Percentiles rank a stretch among this genome's conserved stretches.
These are phyloP conservation scores for Micractinium sp. DNA, from an alignment of 139 green algal genomes.

Conservation along the genomic window DNA sequence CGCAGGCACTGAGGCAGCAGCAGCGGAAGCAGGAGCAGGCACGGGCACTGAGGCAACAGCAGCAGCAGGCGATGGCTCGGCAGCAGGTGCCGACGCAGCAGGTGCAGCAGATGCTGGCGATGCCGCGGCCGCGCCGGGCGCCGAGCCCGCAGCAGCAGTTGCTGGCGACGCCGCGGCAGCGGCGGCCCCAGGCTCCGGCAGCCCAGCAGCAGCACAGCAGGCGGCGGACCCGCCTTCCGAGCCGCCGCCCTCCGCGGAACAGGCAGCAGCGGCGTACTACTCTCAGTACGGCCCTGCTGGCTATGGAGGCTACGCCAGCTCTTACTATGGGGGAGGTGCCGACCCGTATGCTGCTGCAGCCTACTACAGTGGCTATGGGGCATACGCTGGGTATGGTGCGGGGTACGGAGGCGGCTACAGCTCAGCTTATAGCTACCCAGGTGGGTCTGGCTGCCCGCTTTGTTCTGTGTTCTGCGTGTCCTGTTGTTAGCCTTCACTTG, in stretches of 20 bases:
- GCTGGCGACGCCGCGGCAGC: neutral
- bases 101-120: neutral
- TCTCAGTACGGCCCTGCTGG: constrained; percentile 2
- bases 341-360: constrained; percentile 15
- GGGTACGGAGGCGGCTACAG: constrained; percentile 4
- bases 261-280: too few species aligned
- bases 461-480: too few species aligned
- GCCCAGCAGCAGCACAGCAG: neutral
- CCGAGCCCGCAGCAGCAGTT: neutral
- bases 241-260: too few species aligned
- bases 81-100: neutral
- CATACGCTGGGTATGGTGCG: neutral
- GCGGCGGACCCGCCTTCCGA: neutral
- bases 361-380: neutral
- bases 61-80: neutral
- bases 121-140: too few species aligned
- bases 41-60: neutral
- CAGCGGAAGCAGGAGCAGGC: neutral
- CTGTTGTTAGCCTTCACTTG: too few species aligned
- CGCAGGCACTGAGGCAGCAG: neutral
- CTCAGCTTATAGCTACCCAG: neutral
- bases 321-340: neutral
- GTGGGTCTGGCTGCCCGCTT: neutral
- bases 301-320: neutral
- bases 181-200: neutral